Percentiles rank a stretch among this genome's conserved stretches.
phyloP scores from a whole-genome alignment of 805 yeast genomes.

The Barnettozyma wickerhamii region DNA sequence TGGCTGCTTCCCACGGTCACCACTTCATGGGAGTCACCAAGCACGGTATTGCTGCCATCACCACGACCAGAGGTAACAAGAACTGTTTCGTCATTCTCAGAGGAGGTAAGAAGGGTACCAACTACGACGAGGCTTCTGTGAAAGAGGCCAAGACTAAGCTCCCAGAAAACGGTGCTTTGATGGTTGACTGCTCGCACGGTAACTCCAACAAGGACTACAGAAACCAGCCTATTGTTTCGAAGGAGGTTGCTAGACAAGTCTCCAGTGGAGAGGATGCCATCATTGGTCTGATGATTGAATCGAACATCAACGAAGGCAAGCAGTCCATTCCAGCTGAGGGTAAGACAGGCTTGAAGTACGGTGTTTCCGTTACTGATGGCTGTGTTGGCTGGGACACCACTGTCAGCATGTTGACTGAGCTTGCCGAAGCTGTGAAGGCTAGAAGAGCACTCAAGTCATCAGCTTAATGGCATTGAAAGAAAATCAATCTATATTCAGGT shows the following conservation, averaged over 20 bases:
- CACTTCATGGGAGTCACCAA: slow-evolving; percentile 97
- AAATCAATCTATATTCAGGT: too few species aligned
- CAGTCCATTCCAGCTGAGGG: slow-evolving; percentile 85
- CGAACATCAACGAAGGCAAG: slow-evolving; percentile 86
- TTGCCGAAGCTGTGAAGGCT: slow-evolving; percentile 77
- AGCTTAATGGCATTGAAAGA: background rate
- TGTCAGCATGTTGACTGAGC: slow-evolving; percentile 67
- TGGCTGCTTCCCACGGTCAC: slow-evolving; percentile 88
- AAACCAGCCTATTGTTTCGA: slow-evolving; percentile 93
- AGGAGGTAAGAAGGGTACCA: slow-evolving; percentile 94
- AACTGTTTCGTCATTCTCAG: slow-evolving; percentile 91
- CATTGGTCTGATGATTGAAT: slow-evolving; percentile 95
- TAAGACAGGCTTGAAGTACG: slow-evolving; percentile 74
- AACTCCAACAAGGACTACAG: slow-evolving; percentile 91
- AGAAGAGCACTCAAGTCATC: slow-evolving; percentile 52
- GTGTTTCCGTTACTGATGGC: slow-evolving; percentile 95
- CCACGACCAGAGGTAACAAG: slow-evolving; percentile 92
- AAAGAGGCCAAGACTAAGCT: slow-evolving; percentile 67
- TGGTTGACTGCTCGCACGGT: slow-evolving; percentile 99
- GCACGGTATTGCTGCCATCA: slow-evolving; percentile 95
- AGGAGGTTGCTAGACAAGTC: slow-evolving; percentile 76
- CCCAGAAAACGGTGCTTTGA: slow-evolving; percentile 46
- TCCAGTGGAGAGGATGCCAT: slow-evolving; percentile 73
- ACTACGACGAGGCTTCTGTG: slow-evolving; percentile 81
- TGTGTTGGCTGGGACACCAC: slow-evolving; percentile 94